Conservation (phyloP, 2,329 filamentous ascomycete genomes). For the Aspergillus ochraceus region DNA sequence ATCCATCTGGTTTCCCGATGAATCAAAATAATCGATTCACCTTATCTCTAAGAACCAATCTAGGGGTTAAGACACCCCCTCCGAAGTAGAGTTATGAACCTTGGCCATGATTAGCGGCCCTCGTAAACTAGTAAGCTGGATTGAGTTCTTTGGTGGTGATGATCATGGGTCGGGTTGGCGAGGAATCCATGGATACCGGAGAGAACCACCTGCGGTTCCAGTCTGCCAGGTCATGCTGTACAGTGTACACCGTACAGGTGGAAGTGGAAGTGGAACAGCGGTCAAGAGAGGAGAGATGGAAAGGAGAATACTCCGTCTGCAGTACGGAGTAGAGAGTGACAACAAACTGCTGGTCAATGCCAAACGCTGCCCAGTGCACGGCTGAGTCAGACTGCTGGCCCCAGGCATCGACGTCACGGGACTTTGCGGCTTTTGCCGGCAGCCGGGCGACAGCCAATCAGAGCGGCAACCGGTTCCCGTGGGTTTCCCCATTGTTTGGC, state of each 20-base stretch:
- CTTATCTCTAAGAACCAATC: neutral
- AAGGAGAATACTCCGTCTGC: too few relatives aligned
- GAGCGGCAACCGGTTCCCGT: constrained; percentile 30
- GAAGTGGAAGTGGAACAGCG: too few relatives aligned
- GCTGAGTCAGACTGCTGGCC: constrained; percentile 9
- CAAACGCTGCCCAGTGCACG: too few relatives aligned
- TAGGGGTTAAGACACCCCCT: neutral
- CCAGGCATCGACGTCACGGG: constrained; percentile 25
- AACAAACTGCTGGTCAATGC: too few relatives aligned
- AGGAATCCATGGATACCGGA: neutral
- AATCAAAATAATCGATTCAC: neutral
- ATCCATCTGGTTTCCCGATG: neutral
- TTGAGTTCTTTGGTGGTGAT: neutral
- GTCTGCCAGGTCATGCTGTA: neutral
- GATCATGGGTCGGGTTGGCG: neutral
- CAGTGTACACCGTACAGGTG: too few relatives aligned
- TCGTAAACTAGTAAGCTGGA: neutral
- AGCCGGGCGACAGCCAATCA: constrained; percentile 35
- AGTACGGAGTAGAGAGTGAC: too few relatives aligned
- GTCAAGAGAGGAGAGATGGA: too few relatives aligned
- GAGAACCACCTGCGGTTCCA: neutral
- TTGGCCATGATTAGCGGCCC: too few relatives aligned
- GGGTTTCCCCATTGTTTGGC: constrained; percentile 31
- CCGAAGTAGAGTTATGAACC: neutral
- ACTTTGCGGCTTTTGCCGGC: constrained; percentile 41